Evolutionary conservation across 2,329 filamentous ascomycete species (phyloP).

Genomic region (Penicillium crustosum): DNA sequence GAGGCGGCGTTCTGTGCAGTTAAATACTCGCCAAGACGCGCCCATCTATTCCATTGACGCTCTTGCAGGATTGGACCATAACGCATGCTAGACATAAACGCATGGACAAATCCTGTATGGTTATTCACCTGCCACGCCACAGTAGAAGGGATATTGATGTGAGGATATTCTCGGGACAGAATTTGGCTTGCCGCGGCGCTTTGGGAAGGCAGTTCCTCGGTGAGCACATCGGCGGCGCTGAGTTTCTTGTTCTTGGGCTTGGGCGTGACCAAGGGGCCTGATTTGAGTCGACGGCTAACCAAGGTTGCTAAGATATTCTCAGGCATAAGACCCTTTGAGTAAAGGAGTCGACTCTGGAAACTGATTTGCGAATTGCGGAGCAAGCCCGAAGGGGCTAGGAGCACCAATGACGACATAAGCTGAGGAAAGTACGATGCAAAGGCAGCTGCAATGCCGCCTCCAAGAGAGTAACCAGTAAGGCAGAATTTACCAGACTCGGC

Average conservation of each 20-base stretch:
- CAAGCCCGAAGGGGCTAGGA: slow-evolving; percentile 77
- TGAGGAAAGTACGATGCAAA: slow-evolving; percentile 70
- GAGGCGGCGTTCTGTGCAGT: slow-evolving; percentile 39
- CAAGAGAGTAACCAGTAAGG: slow-evolving; percentile 76
- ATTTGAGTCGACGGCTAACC: slow-evolving; percentile 53
- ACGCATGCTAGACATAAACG: slow-evolving; percentile 70
- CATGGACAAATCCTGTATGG: slow-evolving; percentile 66
- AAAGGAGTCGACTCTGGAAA: slow-evolving; percentile 62
- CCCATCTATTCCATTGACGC: slow-evolving; percentile 59
- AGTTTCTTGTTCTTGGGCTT: slow-evolving; percentile 36
- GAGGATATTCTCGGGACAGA: slow-evolving; percentile 54
- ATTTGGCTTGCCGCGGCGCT: slow-evolving; percentile 41
- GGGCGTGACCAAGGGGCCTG: slow-evolving; percentile 39
- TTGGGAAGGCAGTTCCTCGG: slow-evolving; percentile 42
- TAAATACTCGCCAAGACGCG: slow-evolving; percentile 53
- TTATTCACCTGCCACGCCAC: slow-evolving; percentile 68
- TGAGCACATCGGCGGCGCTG: slow-evolving; percentile 43
- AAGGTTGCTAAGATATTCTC: slow-evolving; percentile 55
- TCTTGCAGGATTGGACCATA: slow-evolving; percentile 68
- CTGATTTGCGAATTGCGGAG: slow-evolving; percentile 65
- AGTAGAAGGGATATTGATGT: slow-evolving; percentile 60
- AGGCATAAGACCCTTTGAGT: slow-evolving; percentile 61
- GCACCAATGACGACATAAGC: slow-evolving; percentile 67
- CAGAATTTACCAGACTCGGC: slow-evolving; percentile 57
- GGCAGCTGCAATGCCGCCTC: slow-evolving; percentile 69